Evolutionary conservation across 257 asterid genomes (phyloP).

Genomic region (Rubia yunnanensis): DNA sequence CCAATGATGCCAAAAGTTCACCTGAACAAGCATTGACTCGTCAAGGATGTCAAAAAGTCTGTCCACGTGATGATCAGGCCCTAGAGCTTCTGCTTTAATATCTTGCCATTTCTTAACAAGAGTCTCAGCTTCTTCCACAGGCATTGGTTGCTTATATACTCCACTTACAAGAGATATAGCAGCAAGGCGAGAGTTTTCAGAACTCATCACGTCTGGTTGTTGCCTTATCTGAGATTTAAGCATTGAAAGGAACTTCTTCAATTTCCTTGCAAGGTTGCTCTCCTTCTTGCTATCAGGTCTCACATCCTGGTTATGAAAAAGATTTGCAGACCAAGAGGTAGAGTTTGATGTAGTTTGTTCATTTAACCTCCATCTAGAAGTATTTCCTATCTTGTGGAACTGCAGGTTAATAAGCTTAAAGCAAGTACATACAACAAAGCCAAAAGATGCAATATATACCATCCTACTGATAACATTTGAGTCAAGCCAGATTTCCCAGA

Average conservation of each 20-base stretch:
- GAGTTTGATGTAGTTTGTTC: slow-evolving; percentile 33
- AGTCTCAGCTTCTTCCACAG: slow-evolving; percentile 81
- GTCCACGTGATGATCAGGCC: slow-evolving; percentile 59
- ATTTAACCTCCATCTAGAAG: slow-evolving; percentile 35
- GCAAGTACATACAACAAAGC: slow-evolving; percentile 49
- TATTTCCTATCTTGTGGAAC: slow-evolving; percentile 43
- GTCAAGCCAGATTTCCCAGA: slow-evolving; percentile 53
- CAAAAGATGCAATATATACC: slow-evolving; percentile 50
- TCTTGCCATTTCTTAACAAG: slow-evolving; percentile 89
- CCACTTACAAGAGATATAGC: slow-evolving; percentile 48
- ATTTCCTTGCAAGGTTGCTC: slow-evolving; percentile 30
- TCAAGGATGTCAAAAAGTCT: slow-evolving; percentile 73
- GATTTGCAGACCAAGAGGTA: slow-evolving; percentile 22
- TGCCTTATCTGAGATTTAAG: slow-evolving; percentile 29
- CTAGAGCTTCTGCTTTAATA: slow-evolving; percentile 85
- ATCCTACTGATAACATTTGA: slow-evolving; percentile 38
- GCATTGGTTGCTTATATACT: slow-evolving; percentile 60
- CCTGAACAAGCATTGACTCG: slow-evolving; percentile 92
- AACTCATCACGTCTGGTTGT: slow-evolving; percentile 37
- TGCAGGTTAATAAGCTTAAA: slow-evolving; percentile 41
- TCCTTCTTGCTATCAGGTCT: slow-evolving; percentile 21
- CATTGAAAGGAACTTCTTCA: slow-evolving; percentile 46
- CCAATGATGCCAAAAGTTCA: slow-evolving; percentile 25
- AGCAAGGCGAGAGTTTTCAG: slow-evolving; percentile 45
- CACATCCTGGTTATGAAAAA: slow-evolving; percentile 32